Percentiles rank a stretch among this genome's conserved stretches.
Evolutionary conservation across 495 filamentous ascomycete species (phyloP).

Genomic region (Jackrogersella multiformis): DNA sequence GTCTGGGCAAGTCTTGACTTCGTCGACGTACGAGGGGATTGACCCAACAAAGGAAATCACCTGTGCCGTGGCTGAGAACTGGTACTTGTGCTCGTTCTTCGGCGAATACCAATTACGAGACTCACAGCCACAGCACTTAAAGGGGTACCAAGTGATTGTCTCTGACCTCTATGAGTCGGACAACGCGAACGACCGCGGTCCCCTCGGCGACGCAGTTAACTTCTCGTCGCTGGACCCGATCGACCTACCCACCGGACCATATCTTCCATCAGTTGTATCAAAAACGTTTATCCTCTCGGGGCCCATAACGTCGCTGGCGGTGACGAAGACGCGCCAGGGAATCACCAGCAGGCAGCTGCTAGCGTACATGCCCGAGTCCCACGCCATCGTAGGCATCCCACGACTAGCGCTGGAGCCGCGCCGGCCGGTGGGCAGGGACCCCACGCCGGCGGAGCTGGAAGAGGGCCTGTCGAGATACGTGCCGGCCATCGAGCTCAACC

Average conservation of each 20-base stretch:
- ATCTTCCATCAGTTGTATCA: conserved; percentile 74
- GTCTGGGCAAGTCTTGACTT: conserved; percentile 80
- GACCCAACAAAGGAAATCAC: conserved; percentile 79
- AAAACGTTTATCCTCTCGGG: conserved; percentile 82
- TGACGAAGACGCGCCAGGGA: conserved; percentile 90
- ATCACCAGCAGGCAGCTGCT: conserved; percentile 88
- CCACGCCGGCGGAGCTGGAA: conserved; percentile 77
- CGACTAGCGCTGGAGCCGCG: conserved; percentile 81
- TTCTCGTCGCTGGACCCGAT: conserved; percentile 75
- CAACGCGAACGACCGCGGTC: conserved; percentile 83
- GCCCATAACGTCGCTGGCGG: conserved; percentile 78
- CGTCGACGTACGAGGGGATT: conserved; percentile 73
- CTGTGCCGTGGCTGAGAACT: conserved; percentile 88
- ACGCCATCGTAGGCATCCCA: conserved; percentile 81
- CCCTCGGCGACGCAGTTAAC: conserved; percentile 71
- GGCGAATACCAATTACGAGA: conserved; percentile 63
- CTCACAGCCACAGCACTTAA: conserved; percentile 63
- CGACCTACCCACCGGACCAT: conserved; percentile 51
- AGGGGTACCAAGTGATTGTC: conserved; percentile 87
- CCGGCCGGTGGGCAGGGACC: conserved; percentile 86
- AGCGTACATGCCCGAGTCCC: conserved; percentile 73
- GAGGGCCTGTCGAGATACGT: conserved; percentile 83
- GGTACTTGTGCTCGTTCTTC: conserved; percentile 92
- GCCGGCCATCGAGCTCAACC: conserved; percentile 84
- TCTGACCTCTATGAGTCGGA: conserved; percentile 91